Conservation (phyloP, 2,329 filamentous ascomycete genomes). For the Helminthosporium solani region DNA sequence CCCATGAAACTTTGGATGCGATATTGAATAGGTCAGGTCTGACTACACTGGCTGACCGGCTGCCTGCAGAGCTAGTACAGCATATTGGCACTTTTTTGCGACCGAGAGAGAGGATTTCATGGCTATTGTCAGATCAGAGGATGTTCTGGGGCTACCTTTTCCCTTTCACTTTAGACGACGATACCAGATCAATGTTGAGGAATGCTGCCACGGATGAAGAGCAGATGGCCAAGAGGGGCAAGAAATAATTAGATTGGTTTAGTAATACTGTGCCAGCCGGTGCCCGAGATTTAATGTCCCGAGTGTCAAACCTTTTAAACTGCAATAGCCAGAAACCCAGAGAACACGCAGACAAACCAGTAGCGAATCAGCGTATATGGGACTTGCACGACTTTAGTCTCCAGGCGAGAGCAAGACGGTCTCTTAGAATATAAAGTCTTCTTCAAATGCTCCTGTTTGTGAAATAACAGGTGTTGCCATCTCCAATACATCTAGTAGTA, state of each 20-base stretch:
- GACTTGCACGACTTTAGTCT: no score
- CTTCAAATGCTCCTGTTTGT: no score
- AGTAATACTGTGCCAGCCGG: background rate
- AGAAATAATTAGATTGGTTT: background rate
- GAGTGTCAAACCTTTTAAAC: no score
- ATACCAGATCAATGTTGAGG: constrained; percentile 4
- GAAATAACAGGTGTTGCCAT: no score
- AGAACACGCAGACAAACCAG: no score
- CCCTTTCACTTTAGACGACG: constrained; percentile 3
- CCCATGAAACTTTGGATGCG: constrained; percentile 23
- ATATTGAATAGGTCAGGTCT: constrained; percentile 13
- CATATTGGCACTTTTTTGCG: constrained; percentile 42
- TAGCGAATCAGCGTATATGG: no score
- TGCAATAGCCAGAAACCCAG: no score
- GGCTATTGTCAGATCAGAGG: constrained; percentile 34
- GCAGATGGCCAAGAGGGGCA: background rate
- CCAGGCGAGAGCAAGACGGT: no score
- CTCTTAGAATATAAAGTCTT: no score
- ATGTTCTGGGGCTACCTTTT: constrained; percentile 15
- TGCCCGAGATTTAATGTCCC: no score
- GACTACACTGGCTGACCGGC: background rate
- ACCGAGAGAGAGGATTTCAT: constrained; percentile 41
- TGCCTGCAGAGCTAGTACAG: constrained; percentile 46
- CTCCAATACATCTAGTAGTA: no score
- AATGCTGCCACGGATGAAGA: background rate